Conservation (phyloP, 106 monocot genomes). For the Acanthochlamys bracteata region DNA sequence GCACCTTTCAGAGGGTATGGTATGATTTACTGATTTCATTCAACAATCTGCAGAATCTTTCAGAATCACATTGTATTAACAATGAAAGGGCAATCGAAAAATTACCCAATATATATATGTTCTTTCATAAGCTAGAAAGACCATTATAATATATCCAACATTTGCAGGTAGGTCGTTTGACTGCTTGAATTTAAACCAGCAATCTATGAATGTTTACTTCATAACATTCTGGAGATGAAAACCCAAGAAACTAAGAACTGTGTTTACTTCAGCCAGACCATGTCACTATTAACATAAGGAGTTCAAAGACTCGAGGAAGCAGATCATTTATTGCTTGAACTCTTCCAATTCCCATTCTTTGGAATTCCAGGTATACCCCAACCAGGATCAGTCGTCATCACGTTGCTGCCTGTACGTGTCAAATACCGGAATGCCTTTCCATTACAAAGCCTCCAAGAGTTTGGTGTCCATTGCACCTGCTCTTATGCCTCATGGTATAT, state of each 20-base stretch:
- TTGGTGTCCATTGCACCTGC: conserved; percentile 90
- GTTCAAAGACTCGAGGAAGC: conserved; percentile 74
- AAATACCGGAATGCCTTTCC: conserved; percentile 90
- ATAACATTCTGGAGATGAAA: too few species aligned
- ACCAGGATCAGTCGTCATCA: conserved; percentile 75
- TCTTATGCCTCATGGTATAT: not conserved
- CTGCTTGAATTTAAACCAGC: too few species aligned
- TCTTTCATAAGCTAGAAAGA: too few species aligned
- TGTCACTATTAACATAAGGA: conserved; percentile 89
- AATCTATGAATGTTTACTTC: too few species aligned
- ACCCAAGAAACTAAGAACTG: not conserved
- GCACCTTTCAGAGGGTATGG: not conserved
- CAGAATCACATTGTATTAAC: too few species aligned
- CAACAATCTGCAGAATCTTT: too few species aligned
- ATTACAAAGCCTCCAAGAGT: conserved; percentile 79
- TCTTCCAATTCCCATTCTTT: conserved; percentile 93
- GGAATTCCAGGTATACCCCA: conserved; percentile 91
- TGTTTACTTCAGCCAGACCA: conserved; percentile 90
- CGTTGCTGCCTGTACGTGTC: conserved; percentile 89
- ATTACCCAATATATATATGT: too few species aligned
- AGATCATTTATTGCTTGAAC: conserved; percentile 78
- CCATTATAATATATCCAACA: too few species aligned
- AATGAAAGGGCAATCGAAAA: too few species aligned
- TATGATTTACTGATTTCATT: too few species aligned
- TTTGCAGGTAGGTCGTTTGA: too few species aligned